Evolutionary conservation across 2,329 filamentous ascomycete genomes (phyloP).

Genomic region (Pseudohalonectria lignicola): DNA sequence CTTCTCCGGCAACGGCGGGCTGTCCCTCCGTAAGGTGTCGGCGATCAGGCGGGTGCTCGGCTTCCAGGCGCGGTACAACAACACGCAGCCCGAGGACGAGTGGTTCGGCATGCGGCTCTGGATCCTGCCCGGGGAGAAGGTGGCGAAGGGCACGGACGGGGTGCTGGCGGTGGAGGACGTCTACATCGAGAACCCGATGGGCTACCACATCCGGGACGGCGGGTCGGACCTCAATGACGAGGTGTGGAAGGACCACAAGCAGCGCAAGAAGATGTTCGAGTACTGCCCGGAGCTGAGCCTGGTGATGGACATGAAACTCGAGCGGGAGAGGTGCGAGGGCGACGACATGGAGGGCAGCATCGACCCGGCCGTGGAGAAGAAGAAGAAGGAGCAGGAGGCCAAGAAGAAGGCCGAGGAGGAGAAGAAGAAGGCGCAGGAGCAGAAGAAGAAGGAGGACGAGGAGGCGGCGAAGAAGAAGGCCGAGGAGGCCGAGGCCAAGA

Average conservation of each 20-base stretch:
- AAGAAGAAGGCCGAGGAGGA: slow-evolving; percentile 4
- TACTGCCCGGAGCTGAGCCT: slow-evolving; percentile 47
- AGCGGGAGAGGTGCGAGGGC: slow-evolving; percentile 31
- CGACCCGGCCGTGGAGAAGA: slow-evolving; percentile 3
- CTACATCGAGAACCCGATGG: slow-evolving; percentile 39
- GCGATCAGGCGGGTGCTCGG: slow-evolving; percentile 34
- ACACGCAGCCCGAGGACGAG: slow-evolving; percentile 40
- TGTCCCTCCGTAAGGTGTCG: slow-evolving; percentile 41
- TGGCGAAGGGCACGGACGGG: slow-evolving; percentile 28
- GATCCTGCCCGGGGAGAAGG: slow-evolving; percentile 33
- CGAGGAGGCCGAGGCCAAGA: not conserved
- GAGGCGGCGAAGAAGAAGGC: slow-evolving; percentile 1
- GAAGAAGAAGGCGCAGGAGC: slow-evolving; percentile 1
- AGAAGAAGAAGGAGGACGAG: slow-evolving; percentile 5
- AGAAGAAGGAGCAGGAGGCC: slow-evolving; percentile 6
- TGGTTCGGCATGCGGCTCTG: slow-evolving; percentile 41
- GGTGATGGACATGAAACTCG: slow-evolving; percentile 45
- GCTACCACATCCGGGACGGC: slow-evolving; percentile 37
- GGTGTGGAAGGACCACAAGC: slow-evolving; percentile 33
- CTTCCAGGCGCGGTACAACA: slow-evolving; percentile 37
- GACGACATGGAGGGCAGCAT: slow-evolving; percentile 19
- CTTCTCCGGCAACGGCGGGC: slow-evolving; percentile 41
- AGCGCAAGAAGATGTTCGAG: slow-evolving; percentile 35
- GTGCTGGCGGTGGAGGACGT: slow-evolving; percentile 38
- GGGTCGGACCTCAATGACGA: slow-evolving; percentile 26